Base-by-base conservation (phyloP, 306 rosid species). In the Trichosanthes cucumerina region DNA sequence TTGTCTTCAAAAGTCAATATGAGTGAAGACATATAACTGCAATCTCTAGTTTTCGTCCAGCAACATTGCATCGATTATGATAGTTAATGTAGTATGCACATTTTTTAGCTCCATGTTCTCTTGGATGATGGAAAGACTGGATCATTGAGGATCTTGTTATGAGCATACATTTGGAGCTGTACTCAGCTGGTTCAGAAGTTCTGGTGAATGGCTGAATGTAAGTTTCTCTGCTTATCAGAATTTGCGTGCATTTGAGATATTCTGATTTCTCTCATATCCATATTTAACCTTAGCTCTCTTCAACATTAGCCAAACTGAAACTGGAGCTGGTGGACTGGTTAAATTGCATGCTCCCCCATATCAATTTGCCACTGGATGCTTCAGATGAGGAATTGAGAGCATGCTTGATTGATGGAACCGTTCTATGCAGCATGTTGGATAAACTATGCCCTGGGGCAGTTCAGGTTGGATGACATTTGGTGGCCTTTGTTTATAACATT, bases 381-480 rank as follows among this genome's bases (percentile, higher is more conserved):
- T 87, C 98, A 9, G 91, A 81, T 84, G 96, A 91, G 82, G 97
- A 95, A 62, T 71, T 95, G 74, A 89, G 97, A 81, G 82, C 44
- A 31, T 88, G 87, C 83, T 83, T 95, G 87, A 80, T 78, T 78
- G 97, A 95, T 88, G 98, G 98, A 82, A 85, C 89, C 24, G 81
- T 89, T 68, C 84, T 92, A 43, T 95, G 97, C 84, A 80, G 85
- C 83, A 85, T 95, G 68, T 80, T 95, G 90, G 88, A 91, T 71
- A 88, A 82, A 82, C 83, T 92, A 78, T 80, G 90, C 79, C 96
- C 93, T 54, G 96, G 93, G 80, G 90, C 79, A 39, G 57, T 89
- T 80, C 88, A 89, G 84, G 80, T 82, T 80, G 88, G 88, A 77
- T 60, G 90, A 47, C 59, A 60, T 23, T 53, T 78, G 64, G 82